Conservation (phyloP, 2,329 filamentous ascomycete genomes). For the Phaeosphaeriaceae sp. region DNA sequence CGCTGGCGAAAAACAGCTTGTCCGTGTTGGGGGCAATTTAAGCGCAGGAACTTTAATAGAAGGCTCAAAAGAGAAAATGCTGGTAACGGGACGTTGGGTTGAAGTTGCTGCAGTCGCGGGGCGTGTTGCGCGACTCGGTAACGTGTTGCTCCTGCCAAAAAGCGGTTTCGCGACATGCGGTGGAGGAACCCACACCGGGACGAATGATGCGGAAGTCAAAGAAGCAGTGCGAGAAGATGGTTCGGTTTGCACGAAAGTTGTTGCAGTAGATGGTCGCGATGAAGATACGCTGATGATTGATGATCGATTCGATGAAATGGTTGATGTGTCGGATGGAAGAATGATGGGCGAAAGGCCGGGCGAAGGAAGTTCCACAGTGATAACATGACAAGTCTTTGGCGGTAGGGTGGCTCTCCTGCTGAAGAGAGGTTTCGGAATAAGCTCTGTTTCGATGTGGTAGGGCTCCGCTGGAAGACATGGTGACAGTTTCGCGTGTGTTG, state of each 20-base stretch:
- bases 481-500: conserved; percentile 20
- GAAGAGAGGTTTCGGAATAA: conserved; percentile 37
- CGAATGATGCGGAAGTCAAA: conserved; percentile 15
- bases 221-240: conserved; percentile 14
- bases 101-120: neutral
- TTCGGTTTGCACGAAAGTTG: conserved; percentile 25
- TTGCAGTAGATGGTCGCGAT: conserved; percentile 19
- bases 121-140: neutral
- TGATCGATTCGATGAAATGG: conserved; percentile 23
- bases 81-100: neutral
- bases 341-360: conserved; percentile 15
- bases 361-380: conserved; percentile 27
- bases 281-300: conserved; percentile 18
- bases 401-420: conserved; percentile 25
- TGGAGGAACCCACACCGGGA: conserved; percentile 15
- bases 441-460: conserved; percentile 17
- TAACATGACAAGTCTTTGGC: conserved; percentile 25
- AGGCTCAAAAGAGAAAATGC: neutral
- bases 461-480: conserved; percentile 12
- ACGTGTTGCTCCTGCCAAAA: conserved; percentile 6
- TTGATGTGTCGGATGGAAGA: conserved; percentile 16
- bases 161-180: conserved; percentile 6
- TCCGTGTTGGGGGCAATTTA: conserved; percentile 3
- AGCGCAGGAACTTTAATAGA: neutral
- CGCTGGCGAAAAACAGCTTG: conserved; percentile 18